phyloP scores from a whole-genome alignment of 2,329 filamentous ascomycete genomes.

The Fusarium sp. region DNA sequence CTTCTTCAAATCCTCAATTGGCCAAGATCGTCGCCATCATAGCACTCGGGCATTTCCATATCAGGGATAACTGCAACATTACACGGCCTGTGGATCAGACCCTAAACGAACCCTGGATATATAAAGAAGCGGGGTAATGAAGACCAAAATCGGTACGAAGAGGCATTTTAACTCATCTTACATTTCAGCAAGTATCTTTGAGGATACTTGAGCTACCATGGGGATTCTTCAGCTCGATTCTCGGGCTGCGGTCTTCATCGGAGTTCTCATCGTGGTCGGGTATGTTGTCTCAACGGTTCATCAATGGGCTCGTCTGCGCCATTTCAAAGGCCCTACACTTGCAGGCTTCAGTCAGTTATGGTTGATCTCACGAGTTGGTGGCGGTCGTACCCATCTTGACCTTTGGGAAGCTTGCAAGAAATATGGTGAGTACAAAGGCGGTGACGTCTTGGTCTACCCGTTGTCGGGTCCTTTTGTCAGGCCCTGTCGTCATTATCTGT shows the following conservation, averaged over 20 bases:
- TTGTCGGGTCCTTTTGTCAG: fast-evolving
- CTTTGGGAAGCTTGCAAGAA: background rate
- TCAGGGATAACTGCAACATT: background rate
- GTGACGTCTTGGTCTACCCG: fast-evolving
- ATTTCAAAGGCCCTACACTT: background rate
- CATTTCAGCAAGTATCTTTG: background rate
- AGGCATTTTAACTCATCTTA: too few relatives aligned
- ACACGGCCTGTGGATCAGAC: background rate
- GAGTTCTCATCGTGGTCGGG: fast-evolving
- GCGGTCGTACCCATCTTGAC: background rate
- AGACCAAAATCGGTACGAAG: background rate
- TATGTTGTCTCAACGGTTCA: background rate
- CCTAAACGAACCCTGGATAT: background rate
- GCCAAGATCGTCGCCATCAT: background rate
- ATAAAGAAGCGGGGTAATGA: background rate
- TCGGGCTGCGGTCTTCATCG: too few relatives aligned
- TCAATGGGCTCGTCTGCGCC: background rate
- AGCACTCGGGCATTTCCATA: background rate
- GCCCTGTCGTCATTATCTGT: fast-evolving
- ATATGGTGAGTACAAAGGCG: background rate
- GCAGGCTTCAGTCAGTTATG: background rate
- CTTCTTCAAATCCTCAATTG: fast-evolving
- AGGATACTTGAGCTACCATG: background rate
- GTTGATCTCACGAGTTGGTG: background rate
- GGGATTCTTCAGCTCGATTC: fast-evolving